A percentile compares a stretch with the other conserved stretches of the same genome.
These are phyloP conservation scores for Alternaria arborescens DNA, from an alignment of 2,329 filamentous ascomycete genomes.

Conservation along the genomic window DNA sequence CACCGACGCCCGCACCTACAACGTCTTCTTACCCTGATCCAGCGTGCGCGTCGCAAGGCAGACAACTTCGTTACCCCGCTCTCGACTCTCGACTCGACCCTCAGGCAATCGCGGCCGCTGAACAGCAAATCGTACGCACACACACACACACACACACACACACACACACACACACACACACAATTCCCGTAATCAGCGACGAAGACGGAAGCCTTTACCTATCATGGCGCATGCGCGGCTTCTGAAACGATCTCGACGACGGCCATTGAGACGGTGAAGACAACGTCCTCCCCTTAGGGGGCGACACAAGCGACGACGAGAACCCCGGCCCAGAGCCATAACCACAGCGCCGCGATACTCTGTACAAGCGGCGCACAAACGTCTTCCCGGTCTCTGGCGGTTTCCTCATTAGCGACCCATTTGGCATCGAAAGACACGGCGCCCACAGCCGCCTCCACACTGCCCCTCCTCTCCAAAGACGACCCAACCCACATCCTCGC, in stretches of 20 bases:
- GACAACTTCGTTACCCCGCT: not conserved
- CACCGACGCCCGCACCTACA: no score
- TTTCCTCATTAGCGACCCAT: not conserved
- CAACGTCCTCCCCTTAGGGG: not conserved
- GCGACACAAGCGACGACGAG: not conserved
- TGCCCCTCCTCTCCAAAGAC: not conserved
- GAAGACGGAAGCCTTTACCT: not conserved
- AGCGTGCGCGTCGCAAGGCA: not conserved
- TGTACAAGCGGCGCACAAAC: not conserved
- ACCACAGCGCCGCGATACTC: not conserved
- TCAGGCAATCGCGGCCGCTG: not conserved
- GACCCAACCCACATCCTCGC: not conserved
- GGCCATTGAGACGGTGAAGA: not conserved
- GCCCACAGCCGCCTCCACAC: not conserved
- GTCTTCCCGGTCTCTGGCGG: not conserved
- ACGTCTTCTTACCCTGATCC: no score
- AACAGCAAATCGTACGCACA: no score
- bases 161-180: no score
- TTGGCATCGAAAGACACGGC: not conserved
- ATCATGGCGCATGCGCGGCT: not conserved
- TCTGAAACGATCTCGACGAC: not conserved
- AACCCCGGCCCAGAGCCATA: not conserved
- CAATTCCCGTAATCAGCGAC: not conserved
- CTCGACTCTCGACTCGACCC: not conserved
- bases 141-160: no score